These are phyloP conservation scores for Huntiella bhutanensis DNA, from an alignment of 2,329 filamentous ascomycete genomes.

Conservation along the genomic window DNA sequence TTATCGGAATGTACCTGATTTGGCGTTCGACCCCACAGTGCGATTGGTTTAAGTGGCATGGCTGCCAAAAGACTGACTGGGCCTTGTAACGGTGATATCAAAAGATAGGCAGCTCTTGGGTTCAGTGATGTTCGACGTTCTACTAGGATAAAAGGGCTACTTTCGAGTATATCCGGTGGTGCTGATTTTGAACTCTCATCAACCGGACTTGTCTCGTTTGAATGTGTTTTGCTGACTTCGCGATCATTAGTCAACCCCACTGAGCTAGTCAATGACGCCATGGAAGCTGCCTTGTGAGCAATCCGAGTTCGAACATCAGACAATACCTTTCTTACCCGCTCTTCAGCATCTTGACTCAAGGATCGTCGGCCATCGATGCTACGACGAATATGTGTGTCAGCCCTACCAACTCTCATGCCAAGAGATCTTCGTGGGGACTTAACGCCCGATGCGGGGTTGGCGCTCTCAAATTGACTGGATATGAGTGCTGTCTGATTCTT, in stretches of 20 bases:
- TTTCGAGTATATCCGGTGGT: too few species aligned
- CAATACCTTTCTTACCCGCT: slow-evolving; percentile 27
- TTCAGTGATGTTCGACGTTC: too few species aligned
- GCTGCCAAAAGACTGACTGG: slow-evolving; percentile 42
- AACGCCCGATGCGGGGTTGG: slow-evolving; percentile 15
- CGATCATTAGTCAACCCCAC: background rate
- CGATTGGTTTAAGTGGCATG: slow-evolving; percentile 26
- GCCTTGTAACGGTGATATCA: slow-evolving; percentile 49
- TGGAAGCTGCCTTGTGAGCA: slow-evolving; percentile 16
- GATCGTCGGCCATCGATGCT: slow-evolving; percentile 21
- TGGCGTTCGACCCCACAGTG: background rate
- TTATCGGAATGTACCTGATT: background rate
- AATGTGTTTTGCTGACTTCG: background rate
- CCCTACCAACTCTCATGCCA: slow-evolving; percentile 31
- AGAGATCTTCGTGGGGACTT: slow-evolving; percentile 15
- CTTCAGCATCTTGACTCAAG: slow-evolving; percentile 28
- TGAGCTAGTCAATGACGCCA: background rate
- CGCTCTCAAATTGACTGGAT: slow-evolving; percentile 19
- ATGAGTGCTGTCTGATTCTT: slow-evolving; percentile 37
- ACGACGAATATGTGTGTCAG: slow-evolving; percentile 24
- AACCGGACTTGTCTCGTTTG: too few species aligned
- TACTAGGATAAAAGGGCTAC: too few species aligned
- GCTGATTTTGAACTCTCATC: too few species aligned
- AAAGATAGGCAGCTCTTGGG: slow-evolving; percentile 31
- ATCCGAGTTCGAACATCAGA: slow-evolving; percentile 26